These are phyloP conservation scores for Irpex sp. DNA, from an alignment of 1,284 basidiomycete species.

Conservation along the genomic window DNA sequence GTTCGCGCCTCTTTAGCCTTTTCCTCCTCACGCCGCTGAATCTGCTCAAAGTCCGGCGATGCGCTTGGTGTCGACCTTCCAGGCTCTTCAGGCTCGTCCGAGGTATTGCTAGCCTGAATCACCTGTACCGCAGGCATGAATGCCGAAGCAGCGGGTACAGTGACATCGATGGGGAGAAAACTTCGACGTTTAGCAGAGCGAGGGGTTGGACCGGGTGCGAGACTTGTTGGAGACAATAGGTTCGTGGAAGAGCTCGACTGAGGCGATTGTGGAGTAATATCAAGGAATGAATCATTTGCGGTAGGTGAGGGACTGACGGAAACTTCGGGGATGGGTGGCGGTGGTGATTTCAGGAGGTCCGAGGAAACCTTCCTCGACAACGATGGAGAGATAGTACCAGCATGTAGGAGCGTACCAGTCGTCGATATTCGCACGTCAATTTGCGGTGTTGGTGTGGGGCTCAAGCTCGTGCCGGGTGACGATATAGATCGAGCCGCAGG, in stretches of 20 bases:
- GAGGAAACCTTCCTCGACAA: constrained; percentile 26
- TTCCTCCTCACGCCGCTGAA: constrained; percentile 65
- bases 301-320: constrained; percentile 23
- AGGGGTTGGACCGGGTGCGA: constrained; percentile 29
- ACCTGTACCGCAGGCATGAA: constrained; percentile 55
- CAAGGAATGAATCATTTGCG: constrained; percentile 19
- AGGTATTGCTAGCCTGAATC: constrained; percentile 28
- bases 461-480: constrained; percentile 2
- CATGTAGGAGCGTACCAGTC: constrained; percentile 46
- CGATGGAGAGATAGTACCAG: constrained; percentile 28
- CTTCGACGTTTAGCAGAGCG: constrained; percentile 72
- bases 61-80: constrained; percentile 40
- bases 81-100: constrained; percentile 37
- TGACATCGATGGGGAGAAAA: constrained; percentile 78
- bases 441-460: constrained; percentile 38
- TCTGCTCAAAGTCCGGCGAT: constrained; percentile 40
- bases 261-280: constrained; percentile 18
- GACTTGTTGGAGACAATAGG: constrained; percentile 42
- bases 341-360: constrained; percentile 25
- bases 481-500: constrained; percentile 14
- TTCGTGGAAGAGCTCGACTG: constrained; percentile 28
- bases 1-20: constrained; percentile 66
- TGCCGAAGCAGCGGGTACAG: constrained; percentile 58
- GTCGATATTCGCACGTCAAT: constrained; percentile 72
- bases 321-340: constrained; percentile 28